Base-by-base conservation (phyloP, 441 rosid species). In the Adansonia gregorii region DNA sequence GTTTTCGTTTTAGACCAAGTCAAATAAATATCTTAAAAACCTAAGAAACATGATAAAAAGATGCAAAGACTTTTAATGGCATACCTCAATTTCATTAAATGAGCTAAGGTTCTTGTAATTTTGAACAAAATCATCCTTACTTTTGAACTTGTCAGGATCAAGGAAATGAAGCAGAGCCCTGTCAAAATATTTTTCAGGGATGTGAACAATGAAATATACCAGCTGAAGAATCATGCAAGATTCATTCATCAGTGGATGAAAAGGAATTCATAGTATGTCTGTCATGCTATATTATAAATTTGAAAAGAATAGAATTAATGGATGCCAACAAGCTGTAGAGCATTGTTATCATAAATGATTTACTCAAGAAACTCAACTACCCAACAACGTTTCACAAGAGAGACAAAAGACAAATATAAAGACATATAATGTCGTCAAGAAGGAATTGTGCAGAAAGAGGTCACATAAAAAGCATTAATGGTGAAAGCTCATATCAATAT, bases 111-210 rank as follows among this genome's bases (percentile, higher is more conserved):
- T 97, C 92, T 93, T 95, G 89, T 97, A 97, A 78, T 95, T 97
- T 82, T 94, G 95, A 80, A 97, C 94, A 35, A 97, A 97, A 78
- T 93, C 97, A 83, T 95, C 99, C 87, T 95, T 97, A 74, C 85
- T 94, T 84, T 81, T 92, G 81, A 97, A 97, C 92, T 97, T 97
- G 82, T 89, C 88, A 77, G 89, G 85, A 83, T 97, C 99, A 76
- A 97, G 98, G 82, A 97, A 97, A 83, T 97, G 99, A 78, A 97
- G 98, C 83, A 97, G 84, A 83, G 99, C 99, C 99, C 99, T 97
- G 82, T 49, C 64, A 77, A 61, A 64, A 78, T 67, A 67, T 41
- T 59, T 31, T 49, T 49, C 45, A 35, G 45, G 49, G 61, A 51
- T 46, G 35, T 64, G 1, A 75, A 51, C 6, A 64, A 52, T 3